A percentile compares a stretch with the other conserved stretches of the same genome.
Evolutionary conservation across 225 moss, liverwort and hornwort species (phyloP).

Genomic region (Ulota crispa): DNA sequence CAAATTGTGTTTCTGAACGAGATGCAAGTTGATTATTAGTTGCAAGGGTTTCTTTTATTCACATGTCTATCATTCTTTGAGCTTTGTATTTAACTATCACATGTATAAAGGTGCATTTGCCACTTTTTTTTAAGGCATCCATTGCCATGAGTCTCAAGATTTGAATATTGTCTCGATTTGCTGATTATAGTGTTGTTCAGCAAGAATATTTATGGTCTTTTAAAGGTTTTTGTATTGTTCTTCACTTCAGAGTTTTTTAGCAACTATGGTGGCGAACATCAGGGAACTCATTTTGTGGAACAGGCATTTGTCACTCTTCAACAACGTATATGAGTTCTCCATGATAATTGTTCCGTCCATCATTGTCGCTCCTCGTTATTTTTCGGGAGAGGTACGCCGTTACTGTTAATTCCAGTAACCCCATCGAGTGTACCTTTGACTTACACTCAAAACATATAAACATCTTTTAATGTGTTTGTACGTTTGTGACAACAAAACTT

Average conservation of each 20-base stretch:
- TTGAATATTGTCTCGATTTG: no score
- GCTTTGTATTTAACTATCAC: no score
- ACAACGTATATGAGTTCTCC: constrained; percentile 87
- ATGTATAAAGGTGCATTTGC: no score
- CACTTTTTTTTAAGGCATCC: no score
- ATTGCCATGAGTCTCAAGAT: no score
- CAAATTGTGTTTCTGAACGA: no score
- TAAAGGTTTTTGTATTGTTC: neutral
- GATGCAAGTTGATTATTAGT: no score
- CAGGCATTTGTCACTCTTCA: constrained; percentile 80
- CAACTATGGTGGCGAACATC: constrained; percentile 70
- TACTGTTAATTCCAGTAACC: neutral
- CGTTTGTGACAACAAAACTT: neutral
- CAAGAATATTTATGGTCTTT: neutral
- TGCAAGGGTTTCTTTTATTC: no score
- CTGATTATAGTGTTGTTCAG: neutral
- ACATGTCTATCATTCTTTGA: no score
- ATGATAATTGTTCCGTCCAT: constrained; percentile 95
- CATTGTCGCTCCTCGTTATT: constrained; percentile 90
- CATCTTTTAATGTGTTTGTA: neutral
- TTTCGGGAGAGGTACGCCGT: constrained; percentile 76
- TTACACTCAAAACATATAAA: neutral
- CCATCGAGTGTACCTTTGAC: neutral
- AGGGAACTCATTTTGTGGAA: constrained; percentile 88
- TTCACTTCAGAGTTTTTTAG: constrained; percentile 65